These are phyloP conservation scores for Colletotrichum spinosum DNA, from an alignment of 2,329 filamentous ascomycete genomes.

Conservation along the genomic window DNA sequence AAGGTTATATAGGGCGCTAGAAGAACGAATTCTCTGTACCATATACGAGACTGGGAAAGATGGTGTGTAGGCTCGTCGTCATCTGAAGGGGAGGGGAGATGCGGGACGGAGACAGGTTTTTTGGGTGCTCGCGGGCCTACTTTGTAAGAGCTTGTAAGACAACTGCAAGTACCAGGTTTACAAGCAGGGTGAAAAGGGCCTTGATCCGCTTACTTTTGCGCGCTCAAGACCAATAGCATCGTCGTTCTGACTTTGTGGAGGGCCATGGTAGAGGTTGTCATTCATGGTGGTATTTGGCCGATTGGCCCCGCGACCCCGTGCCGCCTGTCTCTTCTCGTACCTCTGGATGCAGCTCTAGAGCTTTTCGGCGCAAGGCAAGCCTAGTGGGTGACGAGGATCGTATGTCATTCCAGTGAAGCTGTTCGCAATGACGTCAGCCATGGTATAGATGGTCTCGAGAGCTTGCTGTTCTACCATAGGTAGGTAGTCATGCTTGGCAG, in stretches of 20 bases:
- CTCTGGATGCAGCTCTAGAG: conserved; percentile 1
- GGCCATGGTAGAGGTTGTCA: conserved; percentile 11
- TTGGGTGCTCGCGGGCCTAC: no score
- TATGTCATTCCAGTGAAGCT: conserved; percentile 27
- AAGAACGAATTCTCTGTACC: no score
- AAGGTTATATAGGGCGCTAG: conserved; percentile 20
- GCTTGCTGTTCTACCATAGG: neutral
- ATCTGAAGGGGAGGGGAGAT: conserved; percentile 2
- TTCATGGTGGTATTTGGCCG: conserved; percentile 11
- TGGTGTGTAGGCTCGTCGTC: no score
- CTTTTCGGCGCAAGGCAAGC: neutral
- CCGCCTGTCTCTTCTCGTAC: neutral
- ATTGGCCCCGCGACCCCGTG: conserved; percentile 1
- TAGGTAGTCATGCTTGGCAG: no score
- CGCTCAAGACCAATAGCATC: no score
- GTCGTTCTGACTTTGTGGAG: neutral
- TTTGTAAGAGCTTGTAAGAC: no score
- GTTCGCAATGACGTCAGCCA: conserved; percentile 31
- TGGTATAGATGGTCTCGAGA: neutral
- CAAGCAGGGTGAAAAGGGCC: no score
- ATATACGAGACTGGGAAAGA: no score
- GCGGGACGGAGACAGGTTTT: conserved; percentile 4
- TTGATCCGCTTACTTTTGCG: neutral
- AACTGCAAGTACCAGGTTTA: no score
- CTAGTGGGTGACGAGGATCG: conserved; percentile 24